Conservation (phyloP, 2,329 filamentous ascomycete species). For the Aspergillus glaucus region DNA sequence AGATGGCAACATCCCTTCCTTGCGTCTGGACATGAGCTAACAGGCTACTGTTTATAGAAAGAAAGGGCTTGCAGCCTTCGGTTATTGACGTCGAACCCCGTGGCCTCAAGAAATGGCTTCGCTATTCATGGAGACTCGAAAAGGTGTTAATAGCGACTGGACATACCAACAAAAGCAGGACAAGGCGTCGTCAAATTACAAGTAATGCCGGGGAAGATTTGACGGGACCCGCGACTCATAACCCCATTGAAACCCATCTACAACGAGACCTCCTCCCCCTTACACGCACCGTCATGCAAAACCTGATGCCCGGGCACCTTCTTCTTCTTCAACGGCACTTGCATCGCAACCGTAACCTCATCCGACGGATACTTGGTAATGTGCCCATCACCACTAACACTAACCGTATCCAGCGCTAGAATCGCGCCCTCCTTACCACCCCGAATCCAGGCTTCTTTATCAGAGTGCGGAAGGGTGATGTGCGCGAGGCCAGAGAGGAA, state of each 20-base stretch:
- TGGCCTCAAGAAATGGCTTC: no score
- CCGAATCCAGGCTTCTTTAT: constrained; percentile 29
- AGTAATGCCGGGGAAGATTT: no score
- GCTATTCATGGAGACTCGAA: no score
- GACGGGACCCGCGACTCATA: no score
- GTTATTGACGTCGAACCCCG: no score
- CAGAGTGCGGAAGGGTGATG: constrained; percentile 37
- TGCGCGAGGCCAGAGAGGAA: constrained; percentile 38
- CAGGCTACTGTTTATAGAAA: no score
- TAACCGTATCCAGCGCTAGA: constrained; percentile 38
- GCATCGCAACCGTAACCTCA: constrained; percentile 31
- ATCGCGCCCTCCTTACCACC: constrained; percentile 40
- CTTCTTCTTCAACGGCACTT: constrained; percentile 33
- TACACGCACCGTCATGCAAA: constrained; percentile 37
- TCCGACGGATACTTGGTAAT: constrained; percentile 35
- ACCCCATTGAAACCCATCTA: background rate
- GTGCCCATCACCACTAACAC: constrained; percentile 38
- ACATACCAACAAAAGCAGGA: no score
- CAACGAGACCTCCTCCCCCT: constrained; percentile 9
- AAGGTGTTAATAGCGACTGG: no score
- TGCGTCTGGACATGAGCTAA: no score
- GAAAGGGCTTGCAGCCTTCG: no score
- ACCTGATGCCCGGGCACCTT: constrained; percentile 34
- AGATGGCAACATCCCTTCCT: no score
- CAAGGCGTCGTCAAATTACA: no score